A percentile compares a stretch with the other conserved stretches of the same genome.
Conservation (phyloP, 2,329 filamentous ascomycete genomes). For the Neurospora sp. region DNA sequence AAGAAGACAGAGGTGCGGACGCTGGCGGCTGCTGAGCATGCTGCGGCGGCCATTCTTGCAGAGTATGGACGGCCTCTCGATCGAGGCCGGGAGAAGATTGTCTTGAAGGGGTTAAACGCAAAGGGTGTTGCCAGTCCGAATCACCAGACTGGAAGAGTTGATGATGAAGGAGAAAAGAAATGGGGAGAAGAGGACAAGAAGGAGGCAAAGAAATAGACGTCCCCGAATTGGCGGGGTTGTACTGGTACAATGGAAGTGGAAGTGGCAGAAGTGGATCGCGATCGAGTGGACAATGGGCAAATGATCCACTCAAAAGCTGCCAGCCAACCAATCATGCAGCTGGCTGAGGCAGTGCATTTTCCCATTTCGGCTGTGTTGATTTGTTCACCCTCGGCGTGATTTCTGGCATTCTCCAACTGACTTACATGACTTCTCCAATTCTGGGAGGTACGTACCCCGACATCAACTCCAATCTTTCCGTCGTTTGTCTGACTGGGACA, state of each 20-base stretch:
- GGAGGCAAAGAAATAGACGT: neutral
- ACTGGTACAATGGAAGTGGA: neutral
- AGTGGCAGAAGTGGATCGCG: neutral
- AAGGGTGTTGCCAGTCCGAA: neutral
- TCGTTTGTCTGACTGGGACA: neutral
- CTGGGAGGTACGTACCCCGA: neutral
- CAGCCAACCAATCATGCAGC: neutral
- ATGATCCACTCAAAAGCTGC: neutral
- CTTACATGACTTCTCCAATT: neutral
- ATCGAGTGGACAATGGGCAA: neutral
- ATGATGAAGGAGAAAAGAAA: neutral
- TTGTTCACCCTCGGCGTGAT: neutral
- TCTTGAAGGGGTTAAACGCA: slow-evolving; percentile 1
- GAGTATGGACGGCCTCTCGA: slow-evolving; percentile 19
- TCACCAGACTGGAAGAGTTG: neutral
- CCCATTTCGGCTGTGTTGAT: neutral
- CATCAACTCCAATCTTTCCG: neutral
- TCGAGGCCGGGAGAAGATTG: slow-evolving; percentile 18
- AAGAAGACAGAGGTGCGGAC: slow-evolving; percentile 12
- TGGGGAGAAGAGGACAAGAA: neutral
- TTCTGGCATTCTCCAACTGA: neutral
- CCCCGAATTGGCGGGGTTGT: neutral
- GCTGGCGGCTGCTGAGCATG: slow-evolving; percentile 13
- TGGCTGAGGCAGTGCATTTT: neutral
- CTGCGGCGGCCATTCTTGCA: slow-evolving; percentile 22